phyloP scores from a whole-genome alignment of 495 filamentous ascomycete genomes.

The Aspergillus panamensis region DNA sequence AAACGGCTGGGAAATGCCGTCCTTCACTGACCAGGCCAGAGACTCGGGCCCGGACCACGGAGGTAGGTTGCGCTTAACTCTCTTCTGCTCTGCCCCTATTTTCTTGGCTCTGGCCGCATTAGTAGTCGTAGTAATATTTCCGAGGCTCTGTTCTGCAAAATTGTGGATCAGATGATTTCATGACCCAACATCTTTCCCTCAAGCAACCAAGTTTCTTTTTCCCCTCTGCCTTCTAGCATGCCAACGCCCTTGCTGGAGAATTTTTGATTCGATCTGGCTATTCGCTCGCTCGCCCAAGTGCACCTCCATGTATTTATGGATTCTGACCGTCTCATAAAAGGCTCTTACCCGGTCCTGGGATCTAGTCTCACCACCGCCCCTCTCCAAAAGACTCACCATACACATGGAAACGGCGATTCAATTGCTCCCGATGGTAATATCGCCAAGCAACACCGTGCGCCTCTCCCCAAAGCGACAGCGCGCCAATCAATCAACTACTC shows the following conservation, averaged over 20 bases:
- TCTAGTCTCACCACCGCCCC: constrained; percentile 29
- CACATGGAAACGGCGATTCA: constrained; percentile 23
- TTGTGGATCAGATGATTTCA: constrained; percentile 24
- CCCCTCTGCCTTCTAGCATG: constrained; percentile 10
- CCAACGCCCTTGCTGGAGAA: background rate
- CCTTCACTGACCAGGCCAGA: constrained; percentile 31
- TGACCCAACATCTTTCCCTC: constrained; percentile 15
- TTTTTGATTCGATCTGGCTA: background rate
- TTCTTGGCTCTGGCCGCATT: constrained; percentile 14
- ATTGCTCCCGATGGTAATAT: constrained; percentile 25
- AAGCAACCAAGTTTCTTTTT: background rate
- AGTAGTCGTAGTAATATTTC: constrained; percentile 24
- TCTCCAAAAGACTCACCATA: constrained; percentile 25
- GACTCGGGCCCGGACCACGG: constrained; percentile 28
- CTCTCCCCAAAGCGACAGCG: constrained; percentile 28
- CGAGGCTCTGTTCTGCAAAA: constrained; percentile 12
- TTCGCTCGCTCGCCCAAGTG: constrained; percentile 9
- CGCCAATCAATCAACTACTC: constrained; percentile 26
- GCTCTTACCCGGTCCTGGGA: constrained; percentile 29
- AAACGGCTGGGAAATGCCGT: constrained; percentile 28
- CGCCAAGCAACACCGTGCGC: constrained; percentile 28
- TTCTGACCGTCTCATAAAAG: constrained; percentile 32
- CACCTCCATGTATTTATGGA: constrained; percentile 19
- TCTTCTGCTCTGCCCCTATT: constrained; percentile 6
- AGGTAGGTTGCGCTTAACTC: constrained; percentile 32